Evolutionary conservation across 371 early-diverging fungal genomes (phyloP).

Genomic region (Mortierella sp.): DNA sequence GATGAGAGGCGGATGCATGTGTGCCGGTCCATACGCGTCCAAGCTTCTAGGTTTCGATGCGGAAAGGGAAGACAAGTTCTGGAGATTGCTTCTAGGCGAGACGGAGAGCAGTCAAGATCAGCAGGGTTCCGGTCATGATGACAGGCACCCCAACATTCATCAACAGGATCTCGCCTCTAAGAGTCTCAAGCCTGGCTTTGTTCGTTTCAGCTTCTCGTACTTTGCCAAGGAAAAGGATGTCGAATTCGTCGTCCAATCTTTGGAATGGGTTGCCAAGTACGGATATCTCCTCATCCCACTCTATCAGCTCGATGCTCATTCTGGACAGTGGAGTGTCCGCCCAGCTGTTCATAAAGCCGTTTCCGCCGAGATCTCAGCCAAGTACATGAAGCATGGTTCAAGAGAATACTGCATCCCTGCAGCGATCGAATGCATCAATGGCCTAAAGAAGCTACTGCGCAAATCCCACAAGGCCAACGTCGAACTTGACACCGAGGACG

Average conservation of each 20-base stretch:
- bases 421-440: conserved; percentile 8
- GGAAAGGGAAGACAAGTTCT: conserved; percentile 25
- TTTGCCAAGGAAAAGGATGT: conserved; percentile 28
- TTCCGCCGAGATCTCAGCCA: background rate
- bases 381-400: background rate
- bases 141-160: conserved; percentile 16
- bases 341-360: conserved; percentile 13
- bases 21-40: conserved; percentile 36
- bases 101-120: background rate
- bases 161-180: conserved; percentile 28
- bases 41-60: conserved; percentile 26
- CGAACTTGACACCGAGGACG: too few relatives aligned
- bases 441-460: conserved; percentile 1
- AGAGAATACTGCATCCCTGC: conserved; percentile 4
- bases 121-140: background rate
- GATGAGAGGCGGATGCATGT: conserved; percentile 48
- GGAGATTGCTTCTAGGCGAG: conserved; percentile 32
- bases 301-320: conserved; percentile 11
- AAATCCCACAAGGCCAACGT: background rate
- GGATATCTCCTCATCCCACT: conserved; percentile 29
- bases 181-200: conserved; percentile 29
- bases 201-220: conserved; percentile 26
- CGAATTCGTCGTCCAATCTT: conserved; percentile 23
- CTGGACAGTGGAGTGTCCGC: conserved; percentile 19
- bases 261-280: conserved; percentile 26